phyloP scores from a whole-genome alignment of 2,329 filamentous ascomycete genomes.

The Fusarium sp. region DNA sequence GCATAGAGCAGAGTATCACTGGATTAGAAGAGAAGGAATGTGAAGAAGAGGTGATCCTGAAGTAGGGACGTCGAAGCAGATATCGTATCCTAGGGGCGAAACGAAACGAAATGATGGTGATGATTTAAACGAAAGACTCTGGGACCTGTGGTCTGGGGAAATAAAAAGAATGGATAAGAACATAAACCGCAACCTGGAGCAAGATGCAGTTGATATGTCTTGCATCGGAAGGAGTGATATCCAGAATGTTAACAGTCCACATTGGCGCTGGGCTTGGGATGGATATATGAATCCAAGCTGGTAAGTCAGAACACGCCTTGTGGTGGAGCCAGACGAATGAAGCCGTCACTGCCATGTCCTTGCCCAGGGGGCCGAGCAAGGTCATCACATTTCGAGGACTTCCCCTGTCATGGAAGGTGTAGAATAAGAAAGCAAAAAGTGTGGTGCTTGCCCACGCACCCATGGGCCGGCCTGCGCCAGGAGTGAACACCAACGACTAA shows the following conservation, averaged over 20 bases:
- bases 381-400: constrained; percentile 28
- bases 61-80: not conserved
- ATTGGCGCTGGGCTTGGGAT: constrained; percentile 31
- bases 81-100: not conserved
- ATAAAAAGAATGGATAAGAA: constrained; percentile 19
- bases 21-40: constrained; percentile 20
- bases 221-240: constrained; percentile 18
- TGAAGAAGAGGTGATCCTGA: constrained; percentile 6
- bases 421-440: constrained; percentile 51
- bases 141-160: not conserved
- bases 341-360: constrained; percentile 35
- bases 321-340: constrained; percentile 33
- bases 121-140: constrained; percentile 5
- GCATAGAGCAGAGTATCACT: constrained; percentile 12
- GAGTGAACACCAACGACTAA: constrained; percentile 35
- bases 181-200: not conserved
- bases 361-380: constrained; percentile 36
- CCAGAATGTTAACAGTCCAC: not conserved
- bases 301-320: constrained; percentile 28
- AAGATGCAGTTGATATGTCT: constrained; percentile 9
- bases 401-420: constrained; percentile 32
- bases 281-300: constrained; percentile 38
- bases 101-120: not conserved
- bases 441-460: constrained; percentile 32
- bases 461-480: constrained; percentile 34